Conservation (phyloP, 257 asterid species). For the Jacaranda copaia region DNA sequence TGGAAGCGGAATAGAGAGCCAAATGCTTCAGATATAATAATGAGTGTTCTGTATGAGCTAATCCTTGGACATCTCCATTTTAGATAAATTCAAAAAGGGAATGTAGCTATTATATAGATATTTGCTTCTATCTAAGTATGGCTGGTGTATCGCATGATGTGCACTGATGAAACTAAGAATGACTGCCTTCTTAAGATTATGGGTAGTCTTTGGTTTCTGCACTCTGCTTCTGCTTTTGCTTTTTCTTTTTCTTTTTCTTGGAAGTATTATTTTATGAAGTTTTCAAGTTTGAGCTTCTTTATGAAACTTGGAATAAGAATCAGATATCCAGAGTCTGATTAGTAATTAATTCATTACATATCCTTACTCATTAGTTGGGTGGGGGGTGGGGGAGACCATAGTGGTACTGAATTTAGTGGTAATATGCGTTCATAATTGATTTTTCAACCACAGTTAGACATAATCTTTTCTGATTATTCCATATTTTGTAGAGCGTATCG, state of each 20-base stretch:
- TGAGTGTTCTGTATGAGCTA: conserved; percentile 9
- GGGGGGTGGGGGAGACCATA: background rate
- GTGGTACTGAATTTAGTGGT: background rate
- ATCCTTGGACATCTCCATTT: background rate
- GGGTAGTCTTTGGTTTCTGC: too few relatives aligned
- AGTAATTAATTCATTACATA: background rate
- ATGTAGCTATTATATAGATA: background rate
- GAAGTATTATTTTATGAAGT: too few relatives aligned
- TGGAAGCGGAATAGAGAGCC: background rate
- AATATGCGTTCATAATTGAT: background rate
- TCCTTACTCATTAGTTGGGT: background rate
- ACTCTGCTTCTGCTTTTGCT: too few relatives aligned
- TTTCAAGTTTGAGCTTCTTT: too few relatives aligned
- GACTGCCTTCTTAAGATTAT: background rate
- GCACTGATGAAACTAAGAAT: background rate
- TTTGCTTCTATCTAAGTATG: background rate
- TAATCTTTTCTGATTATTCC: background rate
- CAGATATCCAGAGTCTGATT: background rate
- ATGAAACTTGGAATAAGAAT: background rate
- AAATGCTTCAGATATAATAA: background rate
- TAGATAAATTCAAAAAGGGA: too few relatives aligned
- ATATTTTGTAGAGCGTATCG: background rate
- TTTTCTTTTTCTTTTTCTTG: too few relatives aligned
- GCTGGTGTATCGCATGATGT: background rate
- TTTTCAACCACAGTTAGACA: background rate